These are phyloP conservation scores for Primulina eburnea DNA, from an alignment of 257 asterid species.

Conservation along the genomic window DNA sequence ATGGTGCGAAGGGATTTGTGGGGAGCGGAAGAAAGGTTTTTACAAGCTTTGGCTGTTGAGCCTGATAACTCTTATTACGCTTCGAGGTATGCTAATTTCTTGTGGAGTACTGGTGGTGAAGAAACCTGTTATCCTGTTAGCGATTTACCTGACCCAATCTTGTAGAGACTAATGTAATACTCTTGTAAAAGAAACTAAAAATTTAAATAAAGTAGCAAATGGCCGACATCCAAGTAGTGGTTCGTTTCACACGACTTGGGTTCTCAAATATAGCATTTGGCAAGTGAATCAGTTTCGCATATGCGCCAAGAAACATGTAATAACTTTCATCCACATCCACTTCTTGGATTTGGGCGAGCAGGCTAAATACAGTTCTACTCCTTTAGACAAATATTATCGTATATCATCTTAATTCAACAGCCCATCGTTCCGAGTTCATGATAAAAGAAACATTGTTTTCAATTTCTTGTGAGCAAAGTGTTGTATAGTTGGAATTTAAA, in stretches of 20 bases:
- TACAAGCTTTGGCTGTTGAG: conserved; percentile 61
- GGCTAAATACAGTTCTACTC: too few relatives aligned
- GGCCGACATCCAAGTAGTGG: background rate
- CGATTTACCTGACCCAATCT: conserved; percentile 25
- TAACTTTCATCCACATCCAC: too few relatives aligned
- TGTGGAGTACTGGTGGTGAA: conserved; percentile 90
- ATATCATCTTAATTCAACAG: too few relatives aligned
- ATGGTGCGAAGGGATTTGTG: conserved; percentile 48
- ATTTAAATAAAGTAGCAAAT: background rate
- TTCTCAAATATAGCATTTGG: too few relatives aligned
- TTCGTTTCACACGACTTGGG: too few relatives aligned
- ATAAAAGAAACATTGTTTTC: too few relatives aligned
- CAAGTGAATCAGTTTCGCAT: background rate
- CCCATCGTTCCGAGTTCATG: too few relatives aligned
- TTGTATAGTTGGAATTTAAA: too few relatives aligned
- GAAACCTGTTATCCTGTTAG: conserved; percentile 73
- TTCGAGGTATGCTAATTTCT: conserved; percentile 64
- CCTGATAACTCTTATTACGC: conserved; percentile 50
- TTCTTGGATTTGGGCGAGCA: too few relatives aligned
- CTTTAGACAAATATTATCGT: too few relatives aligned
- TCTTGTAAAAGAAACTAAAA: background rate
- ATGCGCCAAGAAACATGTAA: background rate
- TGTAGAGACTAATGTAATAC: conserved; percentile 15
- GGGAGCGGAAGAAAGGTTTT: conserved; percentile 70
- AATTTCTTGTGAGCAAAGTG: too few relatives aligned